A percentile compares a stretch with the other conserved stretches of the same genome.
These are phyloP conservation scores for Musa schizocarpa DNA, from an alignment of 176 grass and related monocot species.

Conservation along the genomic window DNA sequence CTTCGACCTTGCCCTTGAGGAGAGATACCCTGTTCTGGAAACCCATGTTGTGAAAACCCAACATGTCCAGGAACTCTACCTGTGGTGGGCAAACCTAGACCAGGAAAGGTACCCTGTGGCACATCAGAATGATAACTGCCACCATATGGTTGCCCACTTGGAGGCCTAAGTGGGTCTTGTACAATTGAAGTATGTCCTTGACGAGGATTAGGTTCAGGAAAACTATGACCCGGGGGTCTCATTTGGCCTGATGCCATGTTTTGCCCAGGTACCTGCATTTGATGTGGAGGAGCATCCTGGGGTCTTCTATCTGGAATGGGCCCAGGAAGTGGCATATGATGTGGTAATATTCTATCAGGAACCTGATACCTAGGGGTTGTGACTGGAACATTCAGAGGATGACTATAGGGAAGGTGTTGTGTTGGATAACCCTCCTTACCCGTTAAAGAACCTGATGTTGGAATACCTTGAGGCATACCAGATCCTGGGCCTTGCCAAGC, in stretches of 20 bases:
- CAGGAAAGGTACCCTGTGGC: neutral
- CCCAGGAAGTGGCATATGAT: slow-evolving; percentile 29
- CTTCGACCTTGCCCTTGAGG: slow-evolving; percentile 7
- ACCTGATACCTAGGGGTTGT: slow-evolving; percentile 21
- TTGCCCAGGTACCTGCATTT: slow-evolving; percentile 17
- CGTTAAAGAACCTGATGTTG: neutral
- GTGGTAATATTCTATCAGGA: slow-evolving; percentile 30
- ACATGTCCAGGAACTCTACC: slow-evolving; percentile 2
- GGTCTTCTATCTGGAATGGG: slow-evolving; percentile 10
- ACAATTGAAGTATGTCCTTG: slow-evolving; percentile 5
- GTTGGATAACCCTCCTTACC: slow-evolving; percentile 9
- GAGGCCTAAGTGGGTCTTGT: neutral
- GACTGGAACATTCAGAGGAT: slow-evolving; percentile 10
- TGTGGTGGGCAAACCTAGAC: neutral
- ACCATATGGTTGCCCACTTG: slow-evolving; percentile 1
- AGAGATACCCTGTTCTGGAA: slow-evolving; percentile 7
- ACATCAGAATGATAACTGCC: neutral
- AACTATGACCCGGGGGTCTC: neutral
- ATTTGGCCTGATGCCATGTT: slow-evolving; percentile 4
- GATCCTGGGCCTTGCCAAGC: slow-evolving; percentile 17
- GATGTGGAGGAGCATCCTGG: slow-evolving; percentile 20
- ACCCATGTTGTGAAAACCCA: slow-evolving; percentile 10
- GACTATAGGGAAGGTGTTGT: slow-evolving; percentile 18
- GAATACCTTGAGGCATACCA: slow-evolving; percentile 23
- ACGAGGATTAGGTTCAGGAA: slow-evolving; percentile 1